Conservation (phyloP, 495 filamentous ascomycete species). For the Penicillium bialowiezense region DNA sequence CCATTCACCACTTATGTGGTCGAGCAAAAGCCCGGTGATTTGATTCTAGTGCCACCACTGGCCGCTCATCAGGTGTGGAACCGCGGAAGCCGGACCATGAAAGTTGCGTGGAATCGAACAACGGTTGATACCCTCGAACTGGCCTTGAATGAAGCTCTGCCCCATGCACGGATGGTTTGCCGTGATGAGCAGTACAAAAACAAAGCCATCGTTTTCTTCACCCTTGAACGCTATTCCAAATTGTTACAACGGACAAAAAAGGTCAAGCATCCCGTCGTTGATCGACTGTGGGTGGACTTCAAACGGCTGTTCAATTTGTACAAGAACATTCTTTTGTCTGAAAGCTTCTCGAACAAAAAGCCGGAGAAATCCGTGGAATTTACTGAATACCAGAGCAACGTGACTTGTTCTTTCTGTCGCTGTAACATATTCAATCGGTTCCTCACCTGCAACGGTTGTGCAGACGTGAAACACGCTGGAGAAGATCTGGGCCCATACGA, state of each 20-base stretch:
- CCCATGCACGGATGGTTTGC: constrained; percentile 84
- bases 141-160: constrained; percentile 81
- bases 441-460: constrained; percentile 81
- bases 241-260: constrained; percentile 52
- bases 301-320: constrained; percentile 71
- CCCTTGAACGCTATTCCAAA: constrained; percentile 71
- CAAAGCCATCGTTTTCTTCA: constrained; percentile 88
- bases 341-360: constrained; percentile 68
- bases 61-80: constrained; percentile 99
- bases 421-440: constrained; percentile 98
- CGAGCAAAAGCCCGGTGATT: constrained; percentile 89
- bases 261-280: constrained; percentile 49
- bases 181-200: constrained; percentile 99
- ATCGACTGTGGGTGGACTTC: constrained; percentile 74
- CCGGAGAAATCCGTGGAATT: constrained; percentile 64
- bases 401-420: constrained; percentile 93
- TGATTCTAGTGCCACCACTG: constrained; percentile 91
- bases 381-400: constrained; percentile 75
- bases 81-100: constrained; percentile 89
- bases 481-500: constrained; percentile 72
- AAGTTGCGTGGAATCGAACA: constrained; percentile 97
- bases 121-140: constrained; percentile 86
- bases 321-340: constrained; percentile 73
- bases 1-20: constrained; percentile 91
- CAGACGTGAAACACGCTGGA: constrained; percentile 50